Conservation (phyloP, 2,329 filamentous ascomycete genomes). For the Pseudocercospora ulei region DNA sequence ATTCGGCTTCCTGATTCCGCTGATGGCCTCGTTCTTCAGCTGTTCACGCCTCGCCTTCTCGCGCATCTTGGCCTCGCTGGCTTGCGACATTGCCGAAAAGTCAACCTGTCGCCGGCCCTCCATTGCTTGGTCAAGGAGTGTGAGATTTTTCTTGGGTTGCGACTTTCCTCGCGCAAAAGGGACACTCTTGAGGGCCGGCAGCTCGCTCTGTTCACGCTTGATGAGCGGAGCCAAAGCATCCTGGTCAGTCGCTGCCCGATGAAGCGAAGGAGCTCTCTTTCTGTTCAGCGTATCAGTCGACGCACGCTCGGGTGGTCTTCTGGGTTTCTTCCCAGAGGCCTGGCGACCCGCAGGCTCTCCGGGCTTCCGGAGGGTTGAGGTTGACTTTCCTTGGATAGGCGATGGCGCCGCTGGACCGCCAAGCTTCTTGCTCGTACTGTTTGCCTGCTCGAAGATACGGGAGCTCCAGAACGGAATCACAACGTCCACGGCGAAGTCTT, state of each 20-base stretch:
- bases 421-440: conserved; percentile 62
- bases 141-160: conserved; percentile 35
- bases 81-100: conserved; percentile 45
- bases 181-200: conserved; percentile 44
- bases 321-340: conserved; percentile 36
- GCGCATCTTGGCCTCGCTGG: conserved; percentile 50
- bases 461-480: conserved; percentile 72
- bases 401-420: conserved; percentile 59
- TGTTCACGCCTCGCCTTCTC: conserved; percentile 60
- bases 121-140: conserved; percentile 27
- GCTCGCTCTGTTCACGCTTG: conserved; percentile 61
- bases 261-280: conserved; percentile 52
- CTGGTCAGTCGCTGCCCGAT: conserved; percentile 56
- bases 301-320: conserved; percentile 52
- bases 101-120: conserved; percentile 45
- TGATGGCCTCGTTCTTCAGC: conserved; percentile 60
- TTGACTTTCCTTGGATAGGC: conserved; percentile 45
- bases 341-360: conserved; percentile 34
- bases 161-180: conserved; percentile 29
- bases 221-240: conserved; percentile 49
- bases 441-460: conserved; percentile 61
- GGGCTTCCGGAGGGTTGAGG: conserved; percentile 35
- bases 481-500: conserved; percentile 70
- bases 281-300: conserved; percentile 48
- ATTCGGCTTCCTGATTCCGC: conserved; percentile 64